Base-by-base conservation (phyloP, 352 stramenopile genomes). In the Phytopythium kandeliae region DNA sequence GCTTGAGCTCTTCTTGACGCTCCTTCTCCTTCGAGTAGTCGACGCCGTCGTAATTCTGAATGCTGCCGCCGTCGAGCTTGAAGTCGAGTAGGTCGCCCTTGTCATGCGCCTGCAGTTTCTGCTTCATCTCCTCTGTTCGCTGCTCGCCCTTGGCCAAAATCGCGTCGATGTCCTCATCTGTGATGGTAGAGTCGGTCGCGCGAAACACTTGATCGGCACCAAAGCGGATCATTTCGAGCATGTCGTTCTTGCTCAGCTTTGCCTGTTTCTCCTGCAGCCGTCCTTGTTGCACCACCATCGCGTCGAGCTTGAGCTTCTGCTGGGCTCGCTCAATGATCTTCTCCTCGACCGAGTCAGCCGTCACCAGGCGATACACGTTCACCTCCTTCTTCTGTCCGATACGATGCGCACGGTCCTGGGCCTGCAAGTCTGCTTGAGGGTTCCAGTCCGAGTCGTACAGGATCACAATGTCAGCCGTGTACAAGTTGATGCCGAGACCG, bases 351-450 rank as follows among this genome's bases (percentile, higher is more conserved):
- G 96, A 97, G 50, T 97, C 94, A 15, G 97, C 77, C 33, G 97
- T 99, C 21, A 98, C 84, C 28, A 98, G 70, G 17, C 93, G 85
- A 36, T 98, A 97, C 38, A 98, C 90, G 49, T 96, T 97, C 19
- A 99, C 97, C 40, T 92, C 93, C 69, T 99, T 99, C 58, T 96
- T 99, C 65, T 99, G 96, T 11, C 97, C 97, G 54, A 99, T 99
- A 43, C 96, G 87, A 85, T 99, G 96, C 7, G 96, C 96, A 49
- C 97, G 83, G 71, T 98, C 97, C 82, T 94, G 82, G 1, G 84
- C 84, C 64, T 98, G 92, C 33, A 98, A 56, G 75, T 99, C 96
- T 2, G 94, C 92, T 72, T 99, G 96, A 7, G 97, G 97, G 67
- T 99, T 99, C 96, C 96, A 99, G 62, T 99, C 96, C 40, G 78